phyloP scores from a whole-genome alignment of 257 asterid genomes.

The Scutellaria minor region DNA sequence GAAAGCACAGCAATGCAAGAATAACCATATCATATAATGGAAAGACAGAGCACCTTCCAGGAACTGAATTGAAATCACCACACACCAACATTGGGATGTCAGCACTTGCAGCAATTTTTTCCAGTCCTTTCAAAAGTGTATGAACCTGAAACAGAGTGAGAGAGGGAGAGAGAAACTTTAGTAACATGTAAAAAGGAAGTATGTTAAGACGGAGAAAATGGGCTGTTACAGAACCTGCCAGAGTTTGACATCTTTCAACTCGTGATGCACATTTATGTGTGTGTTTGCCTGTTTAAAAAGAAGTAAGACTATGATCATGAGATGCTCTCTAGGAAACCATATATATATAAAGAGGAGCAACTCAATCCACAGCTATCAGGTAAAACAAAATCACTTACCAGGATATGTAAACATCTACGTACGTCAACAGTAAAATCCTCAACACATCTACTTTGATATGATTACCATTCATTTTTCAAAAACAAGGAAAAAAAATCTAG shows the following conservation, averaged over 20 bases:
- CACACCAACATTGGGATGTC: slow-evolving; percentile 97
- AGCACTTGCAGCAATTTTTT: slow-evolving; percentile 92
- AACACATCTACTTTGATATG: not conserved
- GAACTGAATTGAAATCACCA: slow-evolving; percentile 92
- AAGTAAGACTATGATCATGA: slow-evolving; percentile 27
- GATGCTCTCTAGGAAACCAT: slow-evolving; percentile 30
- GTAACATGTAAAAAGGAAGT: slow-evolving; percentile 16
- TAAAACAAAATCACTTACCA: not conserved
- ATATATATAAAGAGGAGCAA: slow-evolving; percentile 6
- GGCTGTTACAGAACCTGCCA: slow-evolving; percentile 77
- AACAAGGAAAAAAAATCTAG: not conserved
- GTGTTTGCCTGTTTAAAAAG: slow-evolving; percentile 79
- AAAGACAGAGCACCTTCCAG: slow-evolving; percentile 73
- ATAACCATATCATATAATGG: slow-evolving; percentile 9
- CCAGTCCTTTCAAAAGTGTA: slow-evolving; percentile 91
- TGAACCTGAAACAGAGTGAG: slow-evolving; percentile 64
- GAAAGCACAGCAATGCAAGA: slow-evolving; percentile 16
- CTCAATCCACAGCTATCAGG: slow-evolving; percentile 14
- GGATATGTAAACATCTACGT: not conserved
- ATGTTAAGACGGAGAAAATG: slow-evolving; percentile 28
- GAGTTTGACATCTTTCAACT: slow-evolving; percentile 91
- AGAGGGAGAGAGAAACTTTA: slow-evolving; percentile 32
- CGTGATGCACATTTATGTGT: slow-evolving; percentile 85
- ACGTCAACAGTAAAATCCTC: not conserved
- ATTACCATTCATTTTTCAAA: not conserved